Evolutionary conservation across 2,329 filamentous ascomycete species (phyloP), one percentile per base, ranked within the genome.

Genomic region (Cylindrodendrum hubeiense): DNA sequence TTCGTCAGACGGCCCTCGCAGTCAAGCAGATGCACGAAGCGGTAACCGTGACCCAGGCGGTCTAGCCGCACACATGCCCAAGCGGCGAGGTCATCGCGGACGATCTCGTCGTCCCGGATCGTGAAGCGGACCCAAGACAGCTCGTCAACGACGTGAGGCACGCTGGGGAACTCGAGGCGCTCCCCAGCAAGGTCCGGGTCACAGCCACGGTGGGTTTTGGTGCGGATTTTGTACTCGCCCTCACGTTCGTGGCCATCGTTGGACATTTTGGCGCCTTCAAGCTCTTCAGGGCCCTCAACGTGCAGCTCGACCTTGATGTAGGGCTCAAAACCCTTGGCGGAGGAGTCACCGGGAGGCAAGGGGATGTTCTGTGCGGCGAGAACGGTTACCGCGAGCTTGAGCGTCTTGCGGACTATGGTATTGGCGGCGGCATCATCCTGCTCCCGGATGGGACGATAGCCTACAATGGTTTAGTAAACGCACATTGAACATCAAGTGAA

Each of bases 61-160:
- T 98, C 94, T 22, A 98, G 87, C 41, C 94, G 87, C 71, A 97
- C 90, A 75, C 94, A 97, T 2, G 93, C 90, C 96, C 96, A 98
- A 3, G 92, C 94, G 12, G 94, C 91, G 61, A 97, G 79, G 64
- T 91, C 87, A 74, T 98, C 94, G 67, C 87, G 86, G 4, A 91
- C 90, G 70, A 95, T 88, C 78, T 95, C 92, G 71, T 97, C 92
- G 77, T 98, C 93, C 79, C 94, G 92, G 70, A 98, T 85, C 73
- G 97, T 94, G 83, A 98, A 93, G 74, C 92, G 86, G 58, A 94
- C 84, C 81, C 94, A 95, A 30, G 89, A 89, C 66, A 95, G 82
- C 74, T 91, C 88, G 56, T 92, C 88, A 9, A 93, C 85, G 1
- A 93, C 83, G 9, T 87, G 85, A 1, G 80, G 77, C 30, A 89